phyloP scores from a whole-genome alignment of 202 grass and related monocot genomes.

The Musa balbisiana region DNA sequence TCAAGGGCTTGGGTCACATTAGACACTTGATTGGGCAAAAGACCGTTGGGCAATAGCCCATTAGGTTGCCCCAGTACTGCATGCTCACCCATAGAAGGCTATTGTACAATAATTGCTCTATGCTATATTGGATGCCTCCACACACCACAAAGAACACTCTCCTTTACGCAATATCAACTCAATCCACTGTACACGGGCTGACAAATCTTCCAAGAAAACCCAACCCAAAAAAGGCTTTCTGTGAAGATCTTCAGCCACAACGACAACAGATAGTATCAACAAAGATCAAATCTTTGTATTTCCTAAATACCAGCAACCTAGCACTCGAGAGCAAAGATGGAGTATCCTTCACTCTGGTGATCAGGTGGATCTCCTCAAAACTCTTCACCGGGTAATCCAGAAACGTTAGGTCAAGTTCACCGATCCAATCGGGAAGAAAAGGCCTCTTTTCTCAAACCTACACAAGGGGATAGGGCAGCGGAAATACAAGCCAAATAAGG shows the following conservation, averaged over 20 bases:
- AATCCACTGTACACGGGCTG: background rate
- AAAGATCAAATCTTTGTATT: background rate
- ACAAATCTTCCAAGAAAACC: background rate
- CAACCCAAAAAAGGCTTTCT: background rate
- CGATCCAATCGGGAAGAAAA: too few species aligned
- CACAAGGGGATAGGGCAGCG: background rate
- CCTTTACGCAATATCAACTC: background rate
- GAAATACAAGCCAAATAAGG: background rate
- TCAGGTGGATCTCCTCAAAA: background rate
- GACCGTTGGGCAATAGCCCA: constrained; percentile 36
- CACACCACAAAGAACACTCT: background rate
- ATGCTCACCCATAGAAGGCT: constrained; percentile 17
- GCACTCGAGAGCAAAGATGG: background rate
- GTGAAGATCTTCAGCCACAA: background rate
- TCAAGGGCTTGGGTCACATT: constrained; percentile 48
- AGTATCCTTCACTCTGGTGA: background rate
- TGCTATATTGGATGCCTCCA: background rate
- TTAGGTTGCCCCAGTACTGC: background rate
- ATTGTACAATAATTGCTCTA: background rate
- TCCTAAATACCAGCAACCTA: background rate
- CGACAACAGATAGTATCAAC: background rate
- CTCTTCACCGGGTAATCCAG: background rate
- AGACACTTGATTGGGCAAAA: constrained; percentile 41
- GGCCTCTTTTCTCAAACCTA: background rate
- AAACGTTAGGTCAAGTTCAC: background rate